These are phyloP conservation scores for Nicotiana otophora DNA, from an alignment of 257 asterid genomes.

Conservation along the genomic window DNA sequence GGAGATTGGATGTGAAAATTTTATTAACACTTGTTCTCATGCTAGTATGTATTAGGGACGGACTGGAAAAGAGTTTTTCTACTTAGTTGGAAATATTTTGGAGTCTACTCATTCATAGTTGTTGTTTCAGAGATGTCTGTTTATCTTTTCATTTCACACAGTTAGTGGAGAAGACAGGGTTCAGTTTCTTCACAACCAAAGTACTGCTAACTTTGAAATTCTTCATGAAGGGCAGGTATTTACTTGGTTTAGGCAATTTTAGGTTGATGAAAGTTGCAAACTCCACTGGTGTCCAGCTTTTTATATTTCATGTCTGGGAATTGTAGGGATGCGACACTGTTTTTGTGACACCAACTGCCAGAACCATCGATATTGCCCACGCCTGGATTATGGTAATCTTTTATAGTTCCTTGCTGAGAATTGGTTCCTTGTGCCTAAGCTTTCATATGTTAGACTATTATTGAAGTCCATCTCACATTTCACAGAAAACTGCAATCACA, in stretches of 20 bases:
- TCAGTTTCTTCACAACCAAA: constrained; percentile 95
- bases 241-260: constrained; percentile 14
- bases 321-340: constrained; percentile 92
- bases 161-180: constrained; percentile 92
- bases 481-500: constrained; percentile 80
- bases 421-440: constrained; percentile 5
- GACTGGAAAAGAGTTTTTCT: background rate
- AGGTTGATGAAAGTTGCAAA: background rate
- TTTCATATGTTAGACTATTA: background rate
- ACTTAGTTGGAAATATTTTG: background rate
- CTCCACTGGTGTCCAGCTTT: background rate
- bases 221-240: constrained; percentile 88
- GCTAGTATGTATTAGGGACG: background rate
- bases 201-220: constrained; percentile 84
- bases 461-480: constrained; percentile 17
- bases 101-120: background rate
- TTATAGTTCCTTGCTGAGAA: constrained; percentile 21
- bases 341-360: constrained; percentile 93
- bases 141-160: constrained; percentile 29
- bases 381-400: constrained; percentile 80
- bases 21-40: background rate
- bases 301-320: constrained; percentile 12
- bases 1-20: background rate
- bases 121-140: constrained; percentile 8
- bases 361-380: constrained; percentile 86